phyloP scores from a whole-genome alignment of 106 monocot genomes.

The Platanthera guangdongensis region DNA sequence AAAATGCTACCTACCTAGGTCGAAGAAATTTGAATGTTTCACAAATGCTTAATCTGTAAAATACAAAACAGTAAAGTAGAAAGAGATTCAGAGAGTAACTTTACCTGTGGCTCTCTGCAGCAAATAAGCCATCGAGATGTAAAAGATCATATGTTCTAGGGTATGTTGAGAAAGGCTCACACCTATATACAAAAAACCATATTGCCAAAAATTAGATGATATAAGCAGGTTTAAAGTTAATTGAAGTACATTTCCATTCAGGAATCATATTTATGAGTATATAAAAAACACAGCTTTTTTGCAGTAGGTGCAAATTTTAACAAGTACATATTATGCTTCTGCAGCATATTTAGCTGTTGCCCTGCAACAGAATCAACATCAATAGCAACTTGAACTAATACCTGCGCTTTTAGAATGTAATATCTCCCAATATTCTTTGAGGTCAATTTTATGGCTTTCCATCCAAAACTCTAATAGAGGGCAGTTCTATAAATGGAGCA shows the following conservation, averaged over 20 bases:
- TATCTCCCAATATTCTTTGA: neutral
- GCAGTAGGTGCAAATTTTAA: neutral
- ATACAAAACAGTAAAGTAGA: neutral
- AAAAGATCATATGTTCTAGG: constrained; percentile 66
- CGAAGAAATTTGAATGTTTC: neutral
- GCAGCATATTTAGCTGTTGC: neutral
- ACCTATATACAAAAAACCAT: constrained; percentile 25
- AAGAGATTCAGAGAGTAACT: neutral
- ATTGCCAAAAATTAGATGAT: neutral
- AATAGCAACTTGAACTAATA: neutral
- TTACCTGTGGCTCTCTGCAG: constrained; percentile 64
- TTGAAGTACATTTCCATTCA: neutral
- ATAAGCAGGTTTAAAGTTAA: neutral
- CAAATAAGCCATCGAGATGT: constrained; percentile 66
- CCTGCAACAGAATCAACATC: neutral
- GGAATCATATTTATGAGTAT: neutral
- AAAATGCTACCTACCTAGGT: neutral
- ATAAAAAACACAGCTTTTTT: neutral
- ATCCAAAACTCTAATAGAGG: neutral
- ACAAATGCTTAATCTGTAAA: neutral
- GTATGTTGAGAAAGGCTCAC: constrained; percentile 67
- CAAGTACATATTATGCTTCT: neutral
- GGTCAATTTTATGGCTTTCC: neutral
- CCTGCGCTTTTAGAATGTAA: neutral
- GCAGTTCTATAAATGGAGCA: no score